phyloP scores from a whole-genome alignment of 768 basidiomycete genomes.

The Pleurotus pulmonarius region DNA sequence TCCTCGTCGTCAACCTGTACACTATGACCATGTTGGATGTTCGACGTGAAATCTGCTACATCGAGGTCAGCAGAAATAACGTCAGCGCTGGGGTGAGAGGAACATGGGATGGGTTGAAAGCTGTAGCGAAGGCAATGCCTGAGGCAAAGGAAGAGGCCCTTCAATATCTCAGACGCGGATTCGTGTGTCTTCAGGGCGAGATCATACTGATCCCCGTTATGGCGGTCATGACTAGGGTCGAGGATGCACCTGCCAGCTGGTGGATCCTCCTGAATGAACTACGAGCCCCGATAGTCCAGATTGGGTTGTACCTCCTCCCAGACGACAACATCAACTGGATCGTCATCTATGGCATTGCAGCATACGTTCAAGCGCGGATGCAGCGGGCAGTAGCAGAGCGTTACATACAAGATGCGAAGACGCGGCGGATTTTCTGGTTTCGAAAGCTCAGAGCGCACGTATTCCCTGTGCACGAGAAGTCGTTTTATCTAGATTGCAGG shows the following conservation, averaged over 20 bases:
- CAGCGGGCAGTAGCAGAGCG: conserved; percentile 2
- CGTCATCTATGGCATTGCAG: not conserved
- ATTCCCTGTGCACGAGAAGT: not conserved
- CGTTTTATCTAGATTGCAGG: not conserved
- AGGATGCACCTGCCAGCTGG: conserved; percentile 4
- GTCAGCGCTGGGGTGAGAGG: not conserved
- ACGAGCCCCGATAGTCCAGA: not conserved
- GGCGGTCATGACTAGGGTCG: not conserved
- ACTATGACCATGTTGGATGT: conserved; percentile 4
- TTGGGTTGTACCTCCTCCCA: not conserved
- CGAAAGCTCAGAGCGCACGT: conserved; percentile 1
- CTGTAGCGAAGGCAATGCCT: not conserved
- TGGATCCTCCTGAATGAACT: conserved; percentile 6
- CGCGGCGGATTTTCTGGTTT: conserved; percentile 5
- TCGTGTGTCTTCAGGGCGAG: not conserved
- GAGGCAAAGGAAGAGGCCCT: conserved; percentile 1
- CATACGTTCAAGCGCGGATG: not conserved
- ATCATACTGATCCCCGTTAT: not conserved
- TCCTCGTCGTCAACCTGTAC: conserved; percentile 1
- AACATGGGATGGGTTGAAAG: not conserved
- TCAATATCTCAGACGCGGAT: not conserved
- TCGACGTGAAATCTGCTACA: conserved; percentile 2
- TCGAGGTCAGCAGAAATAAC: not conserved
- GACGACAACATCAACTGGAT: conserved; percentile 5
- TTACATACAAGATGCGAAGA: conserved; percentile 4